Base-by-base conservation (phyloP, 2,329 filamentous ascomycete genomes). In the Raffaelea deltoideospora region DNA sequence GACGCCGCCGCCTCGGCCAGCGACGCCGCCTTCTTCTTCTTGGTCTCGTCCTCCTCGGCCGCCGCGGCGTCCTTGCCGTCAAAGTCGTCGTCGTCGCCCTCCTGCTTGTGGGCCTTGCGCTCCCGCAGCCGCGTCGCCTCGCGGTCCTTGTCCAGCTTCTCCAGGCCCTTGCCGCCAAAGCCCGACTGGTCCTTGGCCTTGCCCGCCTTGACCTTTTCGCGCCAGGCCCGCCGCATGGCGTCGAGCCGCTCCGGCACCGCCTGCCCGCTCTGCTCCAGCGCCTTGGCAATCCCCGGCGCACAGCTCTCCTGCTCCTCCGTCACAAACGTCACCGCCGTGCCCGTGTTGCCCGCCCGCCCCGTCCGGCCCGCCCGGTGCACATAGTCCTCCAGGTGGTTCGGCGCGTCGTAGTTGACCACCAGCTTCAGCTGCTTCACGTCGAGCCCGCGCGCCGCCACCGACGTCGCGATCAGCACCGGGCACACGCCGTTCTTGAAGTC, bases 391-490 rank as follows among this genome's bases (percentile, higher is more conserved):
- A 94, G 59, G 59, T 96, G 87, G 50, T 93, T 93, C 1, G 87
- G 88, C 1, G 80, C 83, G 52, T 95, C 87, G 53, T 85, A 95
- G 58, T 96, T 96, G 59, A 98, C 78, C 37, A 98, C 90, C 23
- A 96, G 69, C 56, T 92, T 95, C 24, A 98, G 67, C 54, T 93
- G 85, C 59, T 95, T 94, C 31, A 98, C 88, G 54, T 98, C 90
- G 29, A 98, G 65, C 42, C 90, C 90, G 56, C 90, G 82, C 35
- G 90, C 90, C 28, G 90, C 90, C 40, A 98, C 85, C 10, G 88
- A 95, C 0, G 90, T 98, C 10, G 90, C 90, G 50, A 96, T 80
- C 52, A 98, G 66, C 39, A 98, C 80, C 0, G 87, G 87, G 33
- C 92, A 74, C 31, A 88, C 73, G 38, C 90, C 90, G 48, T 78